These are phyloP conservation scores for Ammopiptanthus mongolicus DNA, from an alignment of 306 rosid species.

Conservation along the genomic window DNA sequence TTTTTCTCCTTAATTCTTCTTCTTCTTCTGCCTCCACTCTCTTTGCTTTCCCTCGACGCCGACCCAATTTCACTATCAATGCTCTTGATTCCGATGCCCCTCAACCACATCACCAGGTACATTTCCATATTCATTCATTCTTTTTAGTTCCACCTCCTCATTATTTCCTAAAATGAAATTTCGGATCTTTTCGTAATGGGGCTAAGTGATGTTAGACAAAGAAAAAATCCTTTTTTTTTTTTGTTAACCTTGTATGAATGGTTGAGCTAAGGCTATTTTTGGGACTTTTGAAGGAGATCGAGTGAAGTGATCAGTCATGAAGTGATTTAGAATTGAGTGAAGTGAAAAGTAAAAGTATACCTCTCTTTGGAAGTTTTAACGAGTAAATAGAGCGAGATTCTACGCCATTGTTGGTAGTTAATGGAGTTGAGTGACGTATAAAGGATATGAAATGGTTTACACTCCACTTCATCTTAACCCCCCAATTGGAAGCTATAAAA, in stretches of 20 bases:
- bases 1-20: neutral
- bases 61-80: constrained; percentile 17
- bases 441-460: no score
- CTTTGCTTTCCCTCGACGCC: constrained; percentile 20
- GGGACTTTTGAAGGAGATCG: no score
- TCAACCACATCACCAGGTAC: constrained; percentile 66
- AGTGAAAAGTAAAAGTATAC: no score
- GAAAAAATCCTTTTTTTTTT: neutral
- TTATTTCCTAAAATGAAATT: neutral
- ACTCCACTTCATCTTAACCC: no score
- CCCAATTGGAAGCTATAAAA: no score
- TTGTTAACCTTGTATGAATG: neutral
- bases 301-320: no score
- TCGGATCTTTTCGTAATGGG: neutral
- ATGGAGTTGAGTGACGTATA: no score
- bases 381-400: no score
- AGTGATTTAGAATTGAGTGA: no score
- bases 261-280: no score
- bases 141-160: neutral
- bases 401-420: no score
- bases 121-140: neutral
- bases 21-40: neutral
- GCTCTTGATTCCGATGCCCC: constrained; percentile 54
- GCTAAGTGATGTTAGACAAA: neutral
- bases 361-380: no score